Evolutionary conservation across 441 rosid genomes (phyloP), one percentile per base, ranked within the genome.

Genomic region (Gossypium laxum): DNA sequence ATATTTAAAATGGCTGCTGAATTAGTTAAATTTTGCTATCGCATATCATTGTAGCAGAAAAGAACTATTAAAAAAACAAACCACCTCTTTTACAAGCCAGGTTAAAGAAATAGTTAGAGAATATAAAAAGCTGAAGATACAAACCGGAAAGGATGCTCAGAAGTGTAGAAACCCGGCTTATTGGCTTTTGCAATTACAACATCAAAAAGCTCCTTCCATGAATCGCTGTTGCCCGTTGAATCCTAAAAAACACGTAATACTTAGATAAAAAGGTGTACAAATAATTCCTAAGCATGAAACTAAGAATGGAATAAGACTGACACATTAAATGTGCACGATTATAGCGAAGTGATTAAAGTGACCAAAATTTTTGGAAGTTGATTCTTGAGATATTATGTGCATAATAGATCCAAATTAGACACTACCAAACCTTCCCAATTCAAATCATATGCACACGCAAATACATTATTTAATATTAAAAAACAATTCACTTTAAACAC

Each of bases 121-220:
- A 73, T 47, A 74, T 30, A 71, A 61, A 3, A 68, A 34, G 43
- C 38, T 47, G 73, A 43, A 57, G 64, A 74, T 57, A 77, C 91
- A 55, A 76, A 94, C 99, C 99, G 97, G 79, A 94, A 94, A 22
- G 96, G 96, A 74, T 86, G 97, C 83, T 94, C 99, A 72, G 97
- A 94, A 74, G 96, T 92, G 78, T 94, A 94, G 78, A 94, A 91
- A 0, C 90, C 94, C 59, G 97, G 99, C 80, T 94, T 91, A 79
- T 90, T 90, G 41, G 99, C 97, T 86, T 94, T 87, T 48, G 94
- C 99, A 82, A 94, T 94, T 67, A 92, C 96, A 69, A 94, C 99
- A 83, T 91, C 97, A 48, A 94, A 94, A 76, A 94, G 97, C 30
- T 91, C 96, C 75, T 91, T 83, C 99, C 99, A 94, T 0, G 91